Conservation (phyloP, 768 basidiomycete genomes). For the Suillus brevipes region DNA sequence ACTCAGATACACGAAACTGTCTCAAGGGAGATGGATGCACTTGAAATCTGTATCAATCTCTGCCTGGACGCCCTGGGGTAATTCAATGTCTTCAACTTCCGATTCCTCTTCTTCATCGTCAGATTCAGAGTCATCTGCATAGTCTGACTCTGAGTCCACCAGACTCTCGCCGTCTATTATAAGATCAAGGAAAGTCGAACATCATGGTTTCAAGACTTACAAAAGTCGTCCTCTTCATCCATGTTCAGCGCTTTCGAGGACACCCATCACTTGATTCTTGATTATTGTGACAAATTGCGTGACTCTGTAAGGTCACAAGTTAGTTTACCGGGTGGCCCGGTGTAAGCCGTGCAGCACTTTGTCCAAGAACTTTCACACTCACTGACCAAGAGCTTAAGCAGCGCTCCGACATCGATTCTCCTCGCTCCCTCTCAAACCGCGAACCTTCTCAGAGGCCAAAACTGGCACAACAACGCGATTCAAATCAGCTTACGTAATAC, state of each 20-base stretch:
- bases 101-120: slow-evolving; percentile 11
- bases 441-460: background rate
- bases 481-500: slow-evolving; percentile 6
- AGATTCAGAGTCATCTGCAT: slow-evolving; percentile 2
- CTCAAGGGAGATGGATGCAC: slow-evolving; percentile 30
- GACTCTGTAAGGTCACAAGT: background rate
- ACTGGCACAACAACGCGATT: slow-evolving; percentile 1
- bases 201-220: slow-evolving; percentile 41
- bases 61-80: slow-evolving; percentile 28
- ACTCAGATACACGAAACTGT: background rate
- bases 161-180: slow-evolving; percentile 41
- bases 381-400: background rate
- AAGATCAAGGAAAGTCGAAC: slow-evolving; percentile 33
- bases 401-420: background rate
- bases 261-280: background rate
- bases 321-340: background rate
- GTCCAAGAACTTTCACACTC: background rate
- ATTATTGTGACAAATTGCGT: background rate
- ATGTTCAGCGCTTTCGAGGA: background rate
- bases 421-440: background rate
- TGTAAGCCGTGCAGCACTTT: background rate
- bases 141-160: slow-evolving; percentile 37
- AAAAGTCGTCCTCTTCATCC: slow-evolving; percentile 17
- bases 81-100: slow-evolving; percentile 35
- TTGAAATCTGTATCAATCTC: slow-evolving; percentile 62